Conservation (phyloP, 2,329 filamentous ascomycete species). For the Fusarium algeriense region DNA sequence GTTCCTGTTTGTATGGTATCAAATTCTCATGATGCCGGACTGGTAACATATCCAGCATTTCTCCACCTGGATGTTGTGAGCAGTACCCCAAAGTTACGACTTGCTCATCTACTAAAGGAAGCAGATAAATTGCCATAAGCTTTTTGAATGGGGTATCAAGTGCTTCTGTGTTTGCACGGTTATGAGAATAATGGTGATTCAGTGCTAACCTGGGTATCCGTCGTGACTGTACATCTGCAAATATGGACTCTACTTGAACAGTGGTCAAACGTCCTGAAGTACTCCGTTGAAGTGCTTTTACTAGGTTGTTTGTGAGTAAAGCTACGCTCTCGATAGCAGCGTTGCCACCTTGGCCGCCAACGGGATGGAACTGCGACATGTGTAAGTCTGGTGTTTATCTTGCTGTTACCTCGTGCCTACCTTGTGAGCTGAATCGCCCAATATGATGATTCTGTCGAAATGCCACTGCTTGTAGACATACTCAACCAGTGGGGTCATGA, state of each 20-base stretch:
- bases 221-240: not conserved
- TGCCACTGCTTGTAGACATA: slow-evolving; percentile 10
- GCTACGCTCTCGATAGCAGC: slow-evolving; percentile 5
- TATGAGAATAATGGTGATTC: not conserved
- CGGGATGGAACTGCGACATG: not conserved
- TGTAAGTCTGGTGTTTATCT: not conserved
- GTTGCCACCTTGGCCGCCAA: slow-evolving; percentile 4
- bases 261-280: not conserved
- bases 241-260: not conserved
- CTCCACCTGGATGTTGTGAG: not conserved
- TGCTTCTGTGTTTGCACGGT: not conserved
- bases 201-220: not conserved
- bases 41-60: not conserved
- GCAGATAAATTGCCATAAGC: not conserved
- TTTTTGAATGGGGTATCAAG: not conserved
- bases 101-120: not conserved
- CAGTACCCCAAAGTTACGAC: not conserved
- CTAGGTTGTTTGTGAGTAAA: not conserved
- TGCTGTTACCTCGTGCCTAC: not conserved
- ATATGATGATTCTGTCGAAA: not conserved
- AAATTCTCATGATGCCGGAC: not conserved
- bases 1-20: slow-evolving; percentile 1
- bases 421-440: slow-evolving; percentile 11
- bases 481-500: not conserved
- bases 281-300: not conserved